Conservation (phyloP, 352 stramenopile genomes). For the Plasmopara viticola region DNA sequence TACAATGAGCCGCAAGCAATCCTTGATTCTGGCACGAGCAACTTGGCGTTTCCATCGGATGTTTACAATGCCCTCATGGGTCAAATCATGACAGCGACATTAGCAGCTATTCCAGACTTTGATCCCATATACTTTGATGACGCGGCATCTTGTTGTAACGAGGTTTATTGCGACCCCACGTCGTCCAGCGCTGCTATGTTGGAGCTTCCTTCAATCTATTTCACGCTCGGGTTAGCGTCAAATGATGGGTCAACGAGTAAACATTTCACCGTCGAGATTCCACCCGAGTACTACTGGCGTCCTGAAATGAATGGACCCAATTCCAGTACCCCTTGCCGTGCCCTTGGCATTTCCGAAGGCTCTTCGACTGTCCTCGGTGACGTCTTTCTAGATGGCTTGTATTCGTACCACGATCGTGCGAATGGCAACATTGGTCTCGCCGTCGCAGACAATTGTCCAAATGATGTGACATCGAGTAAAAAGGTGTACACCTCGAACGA, state of each 20-base stretch:
- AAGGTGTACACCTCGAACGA: conserved; percentile 45
- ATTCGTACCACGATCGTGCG: conserved; percentile 65
- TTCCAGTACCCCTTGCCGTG: conserved; percentile 46
- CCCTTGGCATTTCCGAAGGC: conserved; percentile 73
- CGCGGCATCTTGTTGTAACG: conserved; percentile 52
- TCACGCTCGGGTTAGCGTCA: conserved; percentile 57
- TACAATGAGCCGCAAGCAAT: conserved; percentile 80
- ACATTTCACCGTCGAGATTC: conserved; percentile 75
- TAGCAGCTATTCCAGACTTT: conserved; percentile 52
- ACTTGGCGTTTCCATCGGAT: conserved; percentile 64
- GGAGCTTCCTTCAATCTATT: conserved; percentile 68
- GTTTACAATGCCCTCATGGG: conserved; percentile 74
- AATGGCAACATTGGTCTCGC: conserved; percentile 60
- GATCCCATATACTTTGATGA: conserved; percentile 69
- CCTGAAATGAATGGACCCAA: conserved; percentile 70
- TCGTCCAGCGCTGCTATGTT: conserved; percentile 44
- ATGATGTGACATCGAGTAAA: conserved; percentile 68
- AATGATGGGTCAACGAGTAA: conserved; percentile 46
- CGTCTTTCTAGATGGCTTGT: conserved; percentile 84
- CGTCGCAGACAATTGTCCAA: conserved; percentile 71
- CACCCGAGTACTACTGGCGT: conserved; percentile 77
- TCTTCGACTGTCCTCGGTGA: conserved; percentile 62
- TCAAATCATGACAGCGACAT: conserved; percentile 54
- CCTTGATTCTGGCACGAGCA: conserved; percentile 77
- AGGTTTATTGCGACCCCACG: conserved; percentile 65